These are phyloP conservation scores for Trichoderma harzianum DNA, from an alignment of 2,329 filamentous ascomycete genomes.

Conservation along the genomic window DNA sequence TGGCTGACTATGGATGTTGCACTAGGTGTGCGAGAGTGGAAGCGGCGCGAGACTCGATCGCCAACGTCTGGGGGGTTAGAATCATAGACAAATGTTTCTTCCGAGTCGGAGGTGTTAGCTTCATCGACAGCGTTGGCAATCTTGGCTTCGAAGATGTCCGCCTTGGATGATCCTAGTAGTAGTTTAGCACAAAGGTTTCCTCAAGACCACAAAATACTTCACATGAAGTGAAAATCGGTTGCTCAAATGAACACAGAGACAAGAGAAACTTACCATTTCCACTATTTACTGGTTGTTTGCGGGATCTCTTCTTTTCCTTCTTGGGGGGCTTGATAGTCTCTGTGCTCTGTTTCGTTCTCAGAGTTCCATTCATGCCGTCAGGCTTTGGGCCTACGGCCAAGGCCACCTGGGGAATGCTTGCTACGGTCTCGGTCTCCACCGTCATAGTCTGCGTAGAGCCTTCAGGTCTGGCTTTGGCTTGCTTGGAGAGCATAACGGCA, in stretches of 20 bases:
- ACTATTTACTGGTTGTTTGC: slow-evolving; percentile 72
- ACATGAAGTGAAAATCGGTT: background rate
- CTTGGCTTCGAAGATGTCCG: slow-evolving; percentile 96
- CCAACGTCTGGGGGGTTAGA: slow-evolving; percentile 78
- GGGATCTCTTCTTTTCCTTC: slow-evolving; percentile 83
- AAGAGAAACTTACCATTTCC: slow-evolving; percentile 64
- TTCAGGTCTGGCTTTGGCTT: slow-evolving; percentile 69
- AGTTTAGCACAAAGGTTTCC: background rate
- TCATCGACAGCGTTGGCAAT: slow-evolving; percentile 95
- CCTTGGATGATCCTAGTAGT: slow-evolving; percentile 76
- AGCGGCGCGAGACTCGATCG: slow-evolving; percentile 62
- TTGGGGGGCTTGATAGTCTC: slow-evolving; percentile 93
- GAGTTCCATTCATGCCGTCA: slow-evolving; percentile 64
- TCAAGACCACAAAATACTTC: background rate
- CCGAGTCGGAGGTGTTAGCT: slow-evolving; percentile 92
- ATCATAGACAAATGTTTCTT: slow-evolving; percentile 98
- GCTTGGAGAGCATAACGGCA: slow-evolving; percentile 55
- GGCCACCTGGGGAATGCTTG: slow-evolving; percentile 80
- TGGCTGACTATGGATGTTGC: slow-evolving; percentile 80
- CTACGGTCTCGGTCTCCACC: slow-evolving; percentile 94
- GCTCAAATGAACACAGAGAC: background rate
- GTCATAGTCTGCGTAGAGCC: slow-evolving; percentile 88
- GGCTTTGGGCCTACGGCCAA: slow-evolving; percentile 64
- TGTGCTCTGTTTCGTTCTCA: slow-evolving; percentile 84
- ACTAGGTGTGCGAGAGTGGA: slow-evolving; percentile 92